Evolutionary conservation across 371 early-diverging fungal species (phyloP), one percentile per base, ranked within the genome.

Genomic region (Mucor indicus): DNA sequence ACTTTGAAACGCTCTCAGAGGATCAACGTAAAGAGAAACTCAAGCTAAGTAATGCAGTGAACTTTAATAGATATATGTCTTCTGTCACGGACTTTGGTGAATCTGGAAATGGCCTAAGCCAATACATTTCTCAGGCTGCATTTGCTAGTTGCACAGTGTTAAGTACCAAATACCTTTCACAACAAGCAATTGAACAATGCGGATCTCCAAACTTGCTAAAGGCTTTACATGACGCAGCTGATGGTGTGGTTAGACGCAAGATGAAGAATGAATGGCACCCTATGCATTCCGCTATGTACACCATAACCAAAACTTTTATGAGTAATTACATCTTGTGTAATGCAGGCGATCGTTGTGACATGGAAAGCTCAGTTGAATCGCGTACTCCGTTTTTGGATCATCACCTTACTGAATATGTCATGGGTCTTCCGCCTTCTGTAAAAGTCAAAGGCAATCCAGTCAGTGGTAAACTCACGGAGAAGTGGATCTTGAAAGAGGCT

Each of bases 401-500:
- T 40, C 24, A 20, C 21, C 38, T 60, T 7, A 44, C 46, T 25
- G 60, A 60, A 50, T 60, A 60, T 41, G 55, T 60, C 12, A 60
- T 54, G 19, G 23, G 36, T 16, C 51, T 60, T 11, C 60, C 60
- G 23, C 60, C 60, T 11, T 60, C 60, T 9, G 49, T 60, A 16
- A 60, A 60, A 23, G 32, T 60, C 9, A 41, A 50, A 29, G 36
- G 17, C 29, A 33, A 48, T 23, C n/a, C n/a, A n/a, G 31, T 46
- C 0, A 41, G 50, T 27, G 60, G 60, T 22, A 15, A 25, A 0
- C 29, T 60, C 25, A 54, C 48, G 12, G 60, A 60, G 43, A 60
- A 60, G 30, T 60, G 60, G 60, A 44, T 60, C 21, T 40, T 60
- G 22, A 60, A 60, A 17, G 55, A 60, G 27, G 60, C 60, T n/a